Evolutionary conservation across 2,329 filamentous ascomycete genomes (phyloP).

Genomic region (Chaetoscypha palmicola): DNA sequence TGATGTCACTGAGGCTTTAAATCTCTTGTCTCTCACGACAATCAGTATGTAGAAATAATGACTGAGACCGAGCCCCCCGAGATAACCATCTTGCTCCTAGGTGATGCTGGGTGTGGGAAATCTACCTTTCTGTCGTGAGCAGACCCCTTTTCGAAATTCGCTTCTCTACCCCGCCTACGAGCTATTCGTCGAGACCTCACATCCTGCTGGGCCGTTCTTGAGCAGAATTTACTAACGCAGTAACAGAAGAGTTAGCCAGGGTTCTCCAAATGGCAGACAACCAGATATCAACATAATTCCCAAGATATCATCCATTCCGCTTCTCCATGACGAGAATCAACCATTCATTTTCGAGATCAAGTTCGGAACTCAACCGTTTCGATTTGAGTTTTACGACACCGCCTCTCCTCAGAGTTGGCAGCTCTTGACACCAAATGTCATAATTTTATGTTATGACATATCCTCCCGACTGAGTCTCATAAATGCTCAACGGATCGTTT

Average conservation of each 20-base stretch:
- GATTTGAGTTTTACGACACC: slow-evolving; percentile 55
- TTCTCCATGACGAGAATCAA: slow-evolving; percentile 47
- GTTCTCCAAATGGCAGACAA: slow-evolving; percentile 13
- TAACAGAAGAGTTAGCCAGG: slow-evolving; percentile 45
- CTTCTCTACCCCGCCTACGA: background rate
- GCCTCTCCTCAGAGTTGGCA: slow-evolving; percentile 52
- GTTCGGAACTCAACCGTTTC: slow-evolving; percentile 39
- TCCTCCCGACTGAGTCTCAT: slow-evolving; percentile 50
- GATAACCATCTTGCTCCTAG: slow-evolving; percentile 50
- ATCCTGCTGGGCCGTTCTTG: background rate
- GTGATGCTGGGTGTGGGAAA: slow-evolving; percentile 53
- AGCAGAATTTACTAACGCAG: background rate
- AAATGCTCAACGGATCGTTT: slow-evolving; percentile 49
- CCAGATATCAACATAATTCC: background rate
- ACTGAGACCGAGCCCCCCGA: slow-evolving; percentile 29
- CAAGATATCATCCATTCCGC: background rate
- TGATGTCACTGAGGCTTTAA: slow-evolving; percentile 26
- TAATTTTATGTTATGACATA: slow-evolving; percentile 57
- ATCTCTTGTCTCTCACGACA: background rate
- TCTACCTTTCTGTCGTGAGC: slow-evolving; percentile 56
- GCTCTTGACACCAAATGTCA: slow-evolving; percentile 49
- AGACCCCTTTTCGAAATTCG: background rate
- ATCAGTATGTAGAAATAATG: slow-evolving; percentile 11
- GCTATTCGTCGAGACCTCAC: background rate
- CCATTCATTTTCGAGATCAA: slow-evolving; percentile 52